These are phyloP conservation scores for Cercospora sp. DNA, from an alignment of 2,329 filamentous ascomycete species.

Conservation along the genomic window DNA sequence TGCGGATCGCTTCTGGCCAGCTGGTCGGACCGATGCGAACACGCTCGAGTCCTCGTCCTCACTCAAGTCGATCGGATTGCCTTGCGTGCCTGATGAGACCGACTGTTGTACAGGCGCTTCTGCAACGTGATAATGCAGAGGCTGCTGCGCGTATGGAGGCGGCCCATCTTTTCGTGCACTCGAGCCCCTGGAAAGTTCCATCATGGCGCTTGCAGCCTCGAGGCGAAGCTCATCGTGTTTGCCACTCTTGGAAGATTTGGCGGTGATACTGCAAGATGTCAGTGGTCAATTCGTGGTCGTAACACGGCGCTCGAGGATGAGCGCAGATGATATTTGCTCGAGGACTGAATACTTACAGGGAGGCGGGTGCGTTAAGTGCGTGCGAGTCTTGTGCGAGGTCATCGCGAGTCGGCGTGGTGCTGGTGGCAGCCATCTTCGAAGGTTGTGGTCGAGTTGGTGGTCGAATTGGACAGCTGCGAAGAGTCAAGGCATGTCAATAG, in stretches of 20 bases:
- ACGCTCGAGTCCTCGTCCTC: neutral
- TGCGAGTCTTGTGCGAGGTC: neutral
- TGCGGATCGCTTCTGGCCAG: neutral
- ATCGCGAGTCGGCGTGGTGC: neutral
- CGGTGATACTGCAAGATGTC: neutral
- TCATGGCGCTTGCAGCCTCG: neutral
- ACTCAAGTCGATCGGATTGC: neutral
- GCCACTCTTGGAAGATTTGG: neutral
- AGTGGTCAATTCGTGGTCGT: neutral
- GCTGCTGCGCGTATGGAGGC: neutral
- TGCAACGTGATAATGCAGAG: neutral
- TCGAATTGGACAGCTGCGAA: neutral
- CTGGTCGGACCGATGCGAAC: neutral
- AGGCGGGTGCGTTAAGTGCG: neutral
- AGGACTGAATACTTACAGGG: neutral
- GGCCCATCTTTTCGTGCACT: neutral
- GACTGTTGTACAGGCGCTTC: neutral
- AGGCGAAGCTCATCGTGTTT: neutral
- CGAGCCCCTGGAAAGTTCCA: neutral
- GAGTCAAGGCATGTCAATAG: neutral
- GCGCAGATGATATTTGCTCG: neutral
- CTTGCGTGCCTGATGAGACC: neutral
- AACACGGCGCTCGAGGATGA: neutral
- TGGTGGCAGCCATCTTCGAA: neutral
- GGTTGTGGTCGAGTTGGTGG: neutral